Evolutionary conservation across 78 protist species (phyloP).

Genomic region (Dictyostelium purpureum): DNA sequence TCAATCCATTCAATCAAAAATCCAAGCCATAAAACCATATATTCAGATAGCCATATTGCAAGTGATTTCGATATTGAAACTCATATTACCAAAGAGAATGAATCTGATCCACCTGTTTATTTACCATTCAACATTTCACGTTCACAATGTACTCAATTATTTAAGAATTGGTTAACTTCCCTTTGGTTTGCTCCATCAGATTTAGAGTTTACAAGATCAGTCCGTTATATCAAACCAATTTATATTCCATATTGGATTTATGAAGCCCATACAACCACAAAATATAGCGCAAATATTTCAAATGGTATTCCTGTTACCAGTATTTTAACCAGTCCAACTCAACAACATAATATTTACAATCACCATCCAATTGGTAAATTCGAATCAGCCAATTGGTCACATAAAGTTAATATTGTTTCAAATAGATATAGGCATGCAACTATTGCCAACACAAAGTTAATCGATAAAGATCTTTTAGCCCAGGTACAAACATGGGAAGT

Average conservation of each 20-base stretch:
- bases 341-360: not conserved
- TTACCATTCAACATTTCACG: conserved; percentile 47
- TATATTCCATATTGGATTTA: conserved; percentile 72
- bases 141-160: conserved; percentile 11
- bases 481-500: conserved; percentile 69
- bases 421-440: conserved; percentile 47
- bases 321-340: not conserved
- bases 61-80: conserved; percentile 61
- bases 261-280: conserved; percentile 67
- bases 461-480: conserved; percentile 53
- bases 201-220: not conserved
- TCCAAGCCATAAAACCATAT: conserved; percentile 2
- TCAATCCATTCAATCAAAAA: not conserved
- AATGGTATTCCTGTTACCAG: not conserved
- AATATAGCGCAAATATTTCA: conserved; percentile 40
- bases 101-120: conserved; percentile 60
- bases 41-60: not conserved
- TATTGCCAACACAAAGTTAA: conserved; percentile 33
- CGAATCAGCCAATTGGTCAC: conserved; percentile 19
- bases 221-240: conserved; percentile 52
- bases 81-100: conserved; percentile 10
- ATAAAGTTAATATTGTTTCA: conserved; percentile 25
- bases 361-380: conserved; percentile 19
- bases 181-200: conserved; percentile 79
- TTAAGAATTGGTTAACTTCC: conserved; percentile 63